A percentile compares a stretch with the other conserved stretches of the same genome.
These are phyloP conservation scores for Colletotrichum scovillei DNA, from an alignment of 2,329 filamentous ascomycete species.

Conservation along the genomic window DNA sequence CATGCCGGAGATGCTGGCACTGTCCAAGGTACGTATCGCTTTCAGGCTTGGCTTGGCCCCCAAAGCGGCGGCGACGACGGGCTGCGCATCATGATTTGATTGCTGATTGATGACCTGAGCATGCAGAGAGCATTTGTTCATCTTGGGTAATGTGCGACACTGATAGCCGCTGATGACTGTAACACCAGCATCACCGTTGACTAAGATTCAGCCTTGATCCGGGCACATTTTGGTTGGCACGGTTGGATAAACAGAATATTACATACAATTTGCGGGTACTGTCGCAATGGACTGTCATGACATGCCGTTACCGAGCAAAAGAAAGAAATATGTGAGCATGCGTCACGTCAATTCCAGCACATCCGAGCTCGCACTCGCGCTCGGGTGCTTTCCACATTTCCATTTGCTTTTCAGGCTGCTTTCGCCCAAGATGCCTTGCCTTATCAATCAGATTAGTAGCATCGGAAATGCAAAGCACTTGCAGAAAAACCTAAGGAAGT, in stretches of 20 bases:
- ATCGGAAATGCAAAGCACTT: neutral
- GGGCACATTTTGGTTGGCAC: neutral
- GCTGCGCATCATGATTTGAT: neutral
- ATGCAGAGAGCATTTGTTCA: neutral
- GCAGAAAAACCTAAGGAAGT: neutral
- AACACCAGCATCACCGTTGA: constrained; percentile 1
- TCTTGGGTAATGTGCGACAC: neutral
- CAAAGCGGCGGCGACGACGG: neutral
- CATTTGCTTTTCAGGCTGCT: neutral
- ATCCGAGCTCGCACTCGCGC: neutral
- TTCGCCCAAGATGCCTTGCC: constrained; percentile 2
- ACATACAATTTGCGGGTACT: neutral
- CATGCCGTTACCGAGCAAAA: neutral
- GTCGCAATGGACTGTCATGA: neutral
- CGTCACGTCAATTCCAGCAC: neutral
- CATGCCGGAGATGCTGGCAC: neutral
- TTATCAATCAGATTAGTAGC: constrained; percentile 25
- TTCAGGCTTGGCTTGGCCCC: neutral
- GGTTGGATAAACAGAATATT: too few relatives aligned
- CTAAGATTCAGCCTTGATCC: neutral
- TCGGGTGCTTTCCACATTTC: neutral
- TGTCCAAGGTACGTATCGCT: neutral
- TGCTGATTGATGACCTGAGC: neutral
- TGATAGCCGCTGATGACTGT: neutral
- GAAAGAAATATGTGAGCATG: neutral